These are phyloP conservation scores for Sporothrix pallida DNA, from an alignment of 2,329 filamentous ascomycete species.

Conservation along the genomic window DNA sequence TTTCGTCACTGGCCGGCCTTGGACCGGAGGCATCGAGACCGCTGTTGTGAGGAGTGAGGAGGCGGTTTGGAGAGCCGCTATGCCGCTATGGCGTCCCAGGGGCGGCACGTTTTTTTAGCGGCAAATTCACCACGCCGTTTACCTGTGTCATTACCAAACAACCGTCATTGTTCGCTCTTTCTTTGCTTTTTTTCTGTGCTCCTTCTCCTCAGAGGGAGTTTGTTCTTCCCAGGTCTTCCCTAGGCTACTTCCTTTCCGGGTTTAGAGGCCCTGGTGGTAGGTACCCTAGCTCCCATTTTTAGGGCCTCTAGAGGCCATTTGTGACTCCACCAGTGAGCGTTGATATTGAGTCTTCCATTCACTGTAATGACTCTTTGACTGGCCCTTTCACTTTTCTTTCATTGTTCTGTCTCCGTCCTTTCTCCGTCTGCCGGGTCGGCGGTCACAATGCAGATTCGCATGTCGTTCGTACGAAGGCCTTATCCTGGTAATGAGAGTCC, in stretches of 20 bases:
- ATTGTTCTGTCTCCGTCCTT: neutral
- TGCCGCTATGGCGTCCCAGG: conserved; percentile 4
- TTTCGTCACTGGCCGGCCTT: neutral
- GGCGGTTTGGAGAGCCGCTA: neutral
- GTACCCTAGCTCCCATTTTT: conserved; percentile 4
- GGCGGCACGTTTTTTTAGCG: conserved; percentile 21
- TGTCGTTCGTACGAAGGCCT: conserved; percentile 11
- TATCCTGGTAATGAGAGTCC: neutral
- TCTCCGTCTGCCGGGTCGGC: conserved; percentile 19
- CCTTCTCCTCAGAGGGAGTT: neutral
- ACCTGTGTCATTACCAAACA: too few species aligned
- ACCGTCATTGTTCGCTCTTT: neutral
- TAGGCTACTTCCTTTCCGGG: conserved; percentile 14
- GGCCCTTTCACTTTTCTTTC: too few species aligned
- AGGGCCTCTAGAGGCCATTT: neutral
- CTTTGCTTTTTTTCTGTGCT: neutral
- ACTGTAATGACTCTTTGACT: neutral
- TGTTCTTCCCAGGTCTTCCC: neutral
- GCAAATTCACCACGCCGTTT: neutral
- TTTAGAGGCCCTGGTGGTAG: neutral
- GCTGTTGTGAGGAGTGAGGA: neutral
- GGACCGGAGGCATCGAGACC: neutral
- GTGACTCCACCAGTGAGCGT: neutral
- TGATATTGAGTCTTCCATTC: neutral
- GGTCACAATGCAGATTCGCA: conserved; percentile 22